A percentile compares a stretch with the other conserved stretches of the same genome.
phyloP scores from a whole-genome alignment of 208 protist species.

The Leishmania tarentolae region DNA sequence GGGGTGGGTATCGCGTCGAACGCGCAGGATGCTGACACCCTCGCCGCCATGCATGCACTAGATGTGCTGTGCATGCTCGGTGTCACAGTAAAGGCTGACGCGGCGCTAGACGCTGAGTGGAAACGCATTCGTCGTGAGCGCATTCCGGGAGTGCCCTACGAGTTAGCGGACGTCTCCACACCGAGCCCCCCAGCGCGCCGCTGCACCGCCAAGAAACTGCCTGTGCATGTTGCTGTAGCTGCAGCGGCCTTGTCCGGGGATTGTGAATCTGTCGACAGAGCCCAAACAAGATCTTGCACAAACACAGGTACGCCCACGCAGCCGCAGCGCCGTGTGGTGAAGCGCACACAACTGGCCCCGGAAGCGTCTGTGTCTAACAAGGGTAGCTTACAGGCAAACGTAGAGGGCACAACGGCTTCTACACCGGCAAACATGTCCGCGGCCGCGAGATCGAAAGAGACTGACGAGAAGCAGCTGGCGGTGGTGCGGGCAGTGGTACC shows the following conservation, averaged over 20 bases:
- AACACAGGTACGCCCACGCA: not conserved
- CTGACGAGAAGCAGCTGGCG: not conserved
- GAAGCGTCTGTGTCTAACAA: not conserved
- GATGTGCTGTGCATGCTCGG: slow-evolving; percentile 70
- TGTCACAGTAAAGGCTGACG: slow-evolving; percentile 29
- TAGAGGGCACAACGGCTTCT: not conserved
- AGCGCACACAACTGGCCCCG: slow-evolving; percentile 23
- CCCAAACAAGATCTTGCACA: not conserved
- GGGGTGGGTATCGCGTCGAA: slow-evolving; percentile 75
- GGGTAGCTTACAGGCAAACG: no score
- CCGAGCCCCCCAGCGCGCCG: slow-evolving; percentile 50
- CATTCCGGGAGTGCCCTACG: slow-evolving; percentile 15
- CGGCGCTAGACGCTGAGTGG: slow-evolving; percentile 18
- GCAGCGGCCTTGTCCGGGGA: not conserved
- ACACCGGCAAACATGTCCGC: not conserved
- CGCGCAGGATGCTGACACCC: slow-evolving; percentile 47
- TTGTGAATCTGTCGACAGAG: not conserved
- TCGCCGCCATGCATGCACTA: slow-evolving; percentile 88
- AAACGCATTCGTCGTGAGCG: slow-evolving; percentile 21
- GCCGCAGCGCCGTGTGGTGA: slow-evolving; percentile 28
- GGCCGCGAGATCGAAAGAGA: not conserved
- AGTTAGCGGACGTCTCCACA: slow-evolving; percentile 2
- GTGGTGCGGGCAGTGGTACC: slow-evolving; percentile 30
- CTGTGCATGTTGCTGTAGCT: slow-evolving; percentile 1
- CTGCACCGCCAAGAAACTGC: slow-evolving; percentile 15